A percentile compares a stretch with the other conserved stretches of the same genome.
phyloP scores from a whole-genome alignment of 2,329 filamentous ascomycete species.

The Furcasterigmium furcatum region DNA sequence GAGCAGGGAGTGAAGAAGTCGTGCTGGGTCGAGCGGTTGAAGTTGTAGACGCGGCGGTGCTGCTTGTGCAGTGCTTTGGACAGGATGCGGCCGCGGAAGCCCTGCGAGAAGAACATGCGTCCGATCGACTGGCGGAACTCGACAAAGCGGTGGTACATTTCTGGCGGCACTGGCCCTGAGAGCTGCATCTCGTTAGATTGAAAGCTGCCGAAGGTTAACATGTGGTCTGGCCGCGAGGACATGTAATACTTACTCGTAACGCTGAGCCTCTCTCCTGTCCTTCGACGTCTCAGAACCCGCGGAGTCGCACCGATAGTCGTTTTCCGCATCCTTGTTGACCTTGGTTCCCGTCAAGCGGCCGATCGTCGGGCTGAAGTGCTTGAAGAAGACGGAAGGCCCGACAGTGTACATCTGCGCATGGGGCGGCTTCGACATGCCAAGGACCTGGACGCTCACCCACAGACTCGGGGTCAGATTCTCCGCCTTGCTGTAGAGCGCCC shows the following conservation, averaged over 20 bases:
- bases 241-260: conserved; percentile 65
- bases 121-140: conserved; percentile 90
- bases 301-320: conserved; percentile 30
- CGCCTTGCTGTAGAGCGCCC: conserved; percentile 60
- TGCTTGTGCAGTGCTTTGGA: conserved; percentile 88
- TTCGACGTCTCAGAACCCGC: conserved; percentile 22
- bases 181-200: conserved; percentile 92
- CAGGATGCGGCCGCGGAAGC: conserved; percentile 74
- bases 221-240: neutral
- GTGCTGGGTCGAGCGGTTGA: conserved; percentile 70
- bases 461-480: conserved; percentile 66
- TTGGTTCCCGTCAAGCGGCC: conserved; percentile 75
- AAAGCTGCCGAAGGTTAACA: conserved; percentile 54
- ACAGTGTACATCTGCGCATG: conserved; percentile 74
- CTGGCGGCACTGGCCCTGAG: conserved; percentile 72
- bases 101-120: conserved; percentile 78
- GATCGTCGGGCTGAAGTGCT: conserved; percentile 86
- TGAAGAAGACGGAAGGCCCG: conserved; percentile 71
- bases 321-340: conserved; percentile 56
- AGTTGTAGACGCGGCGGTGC: conserved; percentile 86
- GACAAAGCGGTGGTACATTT: conserved; percentile 87
- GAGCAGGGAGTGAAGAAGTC: conserved; percentile 66
- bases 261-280: conserved; percentile 55
- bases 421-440: conserved; percentile 70
- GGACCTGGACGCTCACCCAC: conserved; percentile 70